These are phyloP conservation scores for Chaetomidium leptoderma DNA, from an alignment of 495 filamentous ascomycete species.

Conservation along the genomic window DNA sequence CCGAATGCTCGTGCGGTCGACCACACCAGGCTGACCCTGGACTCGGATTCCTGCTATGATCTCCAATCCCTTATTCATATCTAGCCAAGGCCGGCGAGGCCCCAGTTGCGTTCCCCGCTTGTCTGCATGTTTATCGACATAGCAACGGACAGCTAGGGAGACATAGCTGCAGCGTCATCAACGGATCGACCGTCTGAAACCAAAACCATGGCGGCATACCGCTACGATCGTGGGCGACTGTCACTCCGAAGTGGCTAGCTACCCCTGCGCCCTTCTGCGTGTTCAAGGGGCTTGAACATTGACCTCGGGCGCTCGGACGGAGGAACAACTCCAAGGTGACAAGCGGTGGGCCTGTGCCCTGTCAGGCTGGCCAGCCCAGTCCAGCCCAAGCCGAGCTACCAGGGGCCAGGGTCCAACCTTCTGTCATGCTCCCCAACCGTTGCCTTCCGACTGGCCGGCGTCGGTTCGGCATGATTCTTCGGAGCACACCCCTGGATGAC, in stretches of 20 bases:
- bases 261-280: conserved; percentile 11
- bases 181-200: conserved; percentile 23
- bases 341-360: background rate
- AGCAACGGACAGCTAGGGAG: background rate
- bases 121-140: background rate
- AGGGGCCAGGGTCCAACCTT: background rate
- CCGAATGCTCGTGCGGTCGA: background rate
- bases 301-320: conserved; percentile 12
- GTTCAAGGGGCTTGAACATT: conserved; percentile 11
- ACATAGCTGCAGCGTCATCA: conserved; percentile 12
- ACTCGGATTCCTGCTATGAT: background rate
- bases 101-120: too few relatives aligned
- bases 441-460: conserved; percentile 7
- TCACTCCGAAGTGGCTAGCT: too few relatives aligned
- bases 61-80: background rate
- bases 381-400: background rate
- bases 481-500: background rate
- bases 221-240: conserved; percentile 6
- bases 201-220: conserved; percentile 3
- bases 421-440: background rate
- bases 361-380: background rate
- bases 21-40: background rate
- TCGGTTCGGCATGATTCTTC: conserved; percentile 4
- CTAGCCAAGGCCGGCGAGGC: too few relatives aligned
- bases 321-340: background rate